These are phyloP conservation scores for Gentiana macrophylla DNA, from an alignment of 257 asterid genomes.

Conservation along the genomic window DNA sequence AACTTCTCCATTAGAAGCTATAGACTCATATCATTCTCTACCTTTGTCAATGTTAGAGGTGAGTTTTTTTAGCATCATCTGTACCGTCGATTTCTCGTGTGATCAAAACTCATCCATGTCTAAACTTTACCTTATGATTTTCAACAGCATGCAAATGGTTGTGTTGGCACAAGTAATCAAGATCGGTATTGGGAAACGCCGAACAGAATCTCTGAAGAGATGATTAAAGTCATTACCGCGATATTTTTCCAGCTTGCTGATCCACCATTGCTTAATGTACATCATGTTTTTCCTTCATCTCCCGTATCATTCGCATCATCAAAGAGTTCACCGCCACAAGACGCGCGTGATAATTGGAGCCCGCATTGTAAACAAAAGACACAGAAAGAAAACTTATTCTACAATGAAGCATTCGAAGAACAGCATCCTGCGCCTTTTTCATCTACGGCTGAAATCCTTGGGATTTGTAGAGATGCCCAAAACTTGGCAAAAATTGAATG, in stretches of 20 bases:
- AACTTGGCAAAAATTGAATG: conserved; percentile 46
- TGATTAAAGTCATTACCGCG: conserved; percentile 76
- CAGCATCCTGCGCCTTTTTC: conserved; percentile 19
- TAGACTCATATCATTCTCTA: conserved; percentile 61
- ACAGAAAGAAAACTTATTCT: conserved; percentile 30
- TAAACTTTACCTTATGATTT: background rate
- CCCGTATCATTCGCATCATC: conserved; percentile 35
- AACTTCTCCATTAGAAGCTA: conserved; percentile 37
- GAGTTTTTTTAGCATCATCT: background rate
- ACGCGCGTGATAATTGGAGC: conserved; percentile 13
- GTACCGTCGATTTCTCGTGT: no score
- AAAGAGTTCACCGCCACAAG: conserved; percentile 29
- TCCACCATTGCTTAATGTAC: conserved; percentile 30
- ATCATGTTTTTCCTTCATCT: conserved; percentile 20
- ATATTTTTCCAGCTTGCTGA: conserved; percentile 57
- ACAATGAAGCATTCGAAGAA: conserved; percentile 20
- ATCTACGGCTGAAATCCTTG: conserved; percentile 41
- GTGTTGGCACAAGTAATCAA: conserved; percentile 21
- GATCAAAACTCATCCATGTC: background rate
- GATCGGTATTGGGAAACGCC: conserved; percentile 36
- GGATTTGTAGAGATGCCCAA: conserved; percentile 39
- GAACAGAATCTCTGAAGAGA: conserved; percentile 72
- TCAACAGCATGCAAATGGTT: conserved; percentile 24
- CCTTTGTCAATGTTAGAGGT: conserved; percentile 95
- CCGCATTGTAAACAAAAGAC: conserved; percentile 21